Conservation (phyloP, 805 yeast genomes). For the Wickerhamiella australiensis region DNA sequence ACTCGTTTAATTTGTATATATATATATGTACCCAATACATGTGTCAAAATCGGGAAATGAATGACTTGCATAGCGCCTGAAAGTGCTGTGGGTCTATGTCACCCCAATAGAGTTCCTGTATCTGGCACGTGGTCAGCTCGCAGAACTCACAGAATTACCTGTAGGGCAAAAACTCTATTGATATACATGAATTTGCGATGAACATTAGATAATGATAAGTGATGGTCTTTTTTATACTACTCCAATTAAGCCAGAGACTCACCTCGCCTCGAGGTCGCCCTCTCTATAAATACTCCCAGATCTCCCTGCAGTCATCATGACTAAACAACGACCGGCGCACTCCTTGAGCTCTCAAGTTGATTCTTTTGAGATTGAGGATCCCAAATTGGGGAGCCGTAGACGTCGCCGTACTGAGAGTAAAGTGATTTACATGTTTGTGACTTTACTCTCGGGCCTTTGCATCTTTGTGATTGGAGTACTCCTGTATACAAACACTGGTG, state of each 20-base stretch:
- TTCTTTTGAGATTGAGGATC: slow-evolving; percentile 6
- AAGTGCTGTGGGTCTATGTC: not conserved
- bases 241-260: too few species aligned
- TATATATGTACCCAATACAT: too few species aligned
- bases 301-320: slow-evolving; percentile 1
- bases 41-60: too few species aligned
- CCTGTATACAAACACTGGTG: slow-evolving; percentile 9
- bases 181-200: too few species aligned
- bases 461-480: slow-evolving; percentile 12
- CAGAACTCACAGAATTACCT: not conserved
- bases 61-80: too few species aligned
- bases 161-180: too few species aligned
- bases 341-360: slow-evolving; percentile 6
- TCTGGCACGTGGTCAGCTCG: not conserved
- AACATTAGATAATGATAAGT: too few species aligned
- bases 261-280: too few species aligned
- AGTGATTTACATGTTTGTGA: slow-evolving; percentile 15
- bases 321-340: slow-evolving; percentile 10
- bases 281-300: not conserved
- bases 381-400: slow-evolving; percentile 1
- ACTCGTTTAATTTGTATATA: not conserved
- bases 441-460: slow-evolving; percentile 13
- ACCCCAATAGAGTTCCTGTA: not conserved
- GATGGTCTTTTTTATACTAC: too few species aligned
- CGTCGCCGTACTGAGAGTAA: slow-evolving; percentile 13